Conservation (phyloP, 805 yeast species). For the Yueomyces sp. region DNA sequence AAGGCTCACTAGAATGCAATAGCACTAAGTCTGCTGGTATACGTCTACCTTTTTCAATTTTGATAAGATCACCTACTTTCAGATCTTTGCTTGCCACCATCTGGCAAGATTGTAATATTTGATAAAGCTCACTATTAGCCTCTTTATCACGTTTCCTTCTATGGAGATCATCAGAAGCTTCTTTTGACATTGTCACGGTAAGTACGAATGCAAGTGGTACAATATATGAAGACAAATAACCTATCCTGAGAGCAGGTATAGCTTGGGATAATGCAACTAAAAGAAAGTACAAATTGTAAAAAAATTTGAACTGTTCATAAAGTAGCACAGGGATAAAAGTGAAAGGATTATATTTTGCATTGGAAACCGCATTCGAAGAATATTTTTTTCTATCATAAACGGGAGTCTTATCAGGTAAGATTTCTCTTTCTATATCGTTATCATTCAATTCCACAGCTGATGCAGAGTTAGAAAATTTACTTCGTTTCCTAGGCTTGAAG, state of each 20-base stretch:
- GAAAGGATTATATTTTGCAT: constrained; percentile 84
- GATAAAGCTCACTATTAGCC: constrained; percentile 73
- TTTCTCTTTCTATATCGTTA: constrained; percentile 26
- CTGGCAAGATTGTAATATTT: constrained; percentile 39
- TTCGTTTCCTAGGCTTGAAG: constrained; percentile 2
- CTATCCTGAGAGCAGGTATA: constrained; percentile 80
- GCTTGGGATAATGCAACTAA: constrained; percentile 90
- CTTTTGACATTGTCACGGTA: constrained; percentile 87
- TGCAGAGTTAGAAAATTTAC: no score
- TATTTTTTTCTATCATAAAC: constrained; percentile 23
- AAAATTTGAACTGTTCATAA: constrained; percentile 93
- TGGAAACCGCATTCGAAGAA: constrained; percentile 72
- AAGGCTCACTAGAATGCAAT: constrained; percentile 64
- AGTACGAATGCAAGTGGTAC: constrained; percentile 92
- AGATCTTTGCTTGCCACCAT: constrained; percentile 46
- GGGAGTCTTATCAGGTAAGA: constrained; percentile 31
- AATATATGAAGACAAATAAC: constrained; percentile 82
- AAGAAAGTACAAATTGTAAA: constrained; percentile 83
- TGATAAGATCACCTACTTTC: constrained; percentile 76
- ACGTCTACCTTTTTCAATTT: constrained; percentile 65
- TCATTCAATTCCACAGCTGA: constrained; percentile 1
- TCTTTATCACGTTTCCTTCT: constrained; percentile 84
- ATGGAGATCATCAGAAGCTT: constrained; percentile 86
- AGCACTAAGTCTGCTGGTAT: constrained; percentile 90
- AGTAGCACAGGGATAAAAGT: constrained; percentile 81